Evolutionary conservation across 768 basidiomycete species (phyloP).

Genomic region (Cystobasidium ongulense): DNA sequence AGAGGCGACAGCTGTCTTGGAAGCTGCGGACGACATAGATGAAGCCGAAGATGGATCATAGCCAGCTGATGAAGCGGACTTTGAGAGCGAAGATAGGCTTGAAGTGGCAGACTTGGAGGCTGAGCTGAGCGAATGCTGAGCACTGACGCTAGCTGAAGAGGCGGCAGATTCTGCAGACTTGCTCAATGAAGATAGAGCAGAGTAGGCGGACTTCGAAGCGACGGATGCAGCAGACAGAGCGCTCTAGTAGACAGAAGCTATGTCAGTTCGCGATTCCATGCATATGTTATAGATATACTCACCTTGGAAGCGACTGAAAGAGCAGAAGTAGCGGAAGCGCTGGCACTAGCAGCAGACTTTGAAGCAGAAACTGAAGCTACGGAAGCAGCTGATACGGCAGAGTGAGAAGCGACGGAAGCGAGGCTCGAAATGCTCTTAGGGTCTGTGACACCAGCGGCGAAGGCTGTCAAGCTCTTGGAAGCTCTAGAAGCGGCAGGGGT

Average conservation of each 20-base stretch:
- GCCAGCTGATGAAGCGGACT: conserved; percentile 36
- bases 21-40: conserved; percentile 31
- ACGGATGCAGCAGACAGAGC: conserved; percentile 36
- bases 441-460: conserved; percentile 17
- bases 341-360: conserved; percentile 35
- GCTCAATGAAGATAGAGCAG: conserved; percentile 36
- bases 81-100: conserved; percentile 31
- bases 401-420: conserved; percentile 34
- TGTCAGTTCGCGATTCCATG: not conserved
- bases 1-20: conserved; percentile 34
- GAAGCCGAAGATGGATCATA: conserved; percentile 30
- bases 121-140: conserved; percentile 3
- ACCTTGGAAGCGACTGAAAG: conserved; percentile 41
- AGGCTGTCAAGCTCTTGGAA: conserved; percentile 36
- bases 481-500: conserved; percentile 40
- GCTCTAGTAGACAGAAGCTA: conserved; percentile 16
- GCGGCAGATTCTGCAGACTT: conserved; percentile 24
- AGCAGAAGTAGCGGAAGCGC: conserved; percentile 39
- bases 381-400: conserved; percentile 42
- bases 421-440: conserved; percentile 40
- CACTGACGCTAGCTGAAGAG: conserved; percentile 32
- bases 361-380: conserved; percentile 39
- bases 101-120: conserved; percentile 33
- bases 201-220: conserved; percentile 39
- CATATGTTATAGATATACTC: not conserved